Evolutionary conservation across 2,329 filamentous ascomycete species (phyloP), one percentile per base, ranked within the genome.

Genomic region (Aspergillus neotritici): DNA sequence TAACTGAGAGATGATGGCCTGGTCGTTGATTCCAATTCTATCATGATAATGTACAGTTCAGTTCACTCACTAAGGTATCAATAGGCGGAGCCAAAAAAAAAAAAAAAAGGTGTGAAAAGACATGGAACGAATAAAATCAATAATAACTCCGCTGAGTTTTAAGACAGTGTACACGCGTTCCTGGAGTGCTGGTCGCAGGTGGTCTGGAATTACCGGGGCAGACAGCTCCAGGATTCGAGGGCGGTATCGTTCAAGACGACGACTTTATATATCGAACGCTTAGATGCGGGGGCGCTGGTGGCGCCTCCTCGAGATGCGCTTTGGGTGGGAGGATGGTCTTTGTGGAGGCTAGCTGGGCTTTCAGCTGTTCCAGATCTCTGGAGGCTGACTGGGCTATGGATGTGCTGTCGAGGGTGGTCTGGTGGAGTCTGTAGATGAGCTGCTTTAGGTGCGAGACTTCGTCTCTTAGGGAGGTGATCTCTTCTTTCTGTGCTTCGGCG

Each of bases 371-470:
- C 16, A 46, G 17, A 14, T 47, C 45, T 4, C 21, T 34, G 9
- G 44, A 40, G 34, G 34, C 9, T n/a, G 48, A 29, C 7, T 44
- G 15, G 15, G 49, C 21, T 25, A 25, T 37, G 30, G 40, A 31
- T 12, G 47, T 43, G 37, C 44, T 39, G 35, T 35, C 49, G 41
- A 25, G 49, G 49, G 37, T 50, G 40, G 38, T 52, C 40, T 52
- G 53, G 37, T 52, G 53, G 4, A 64, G 47, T 36, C 59, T 50
- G 25, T 54, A 57, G 3, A 64, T 55, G 21, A 63, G 54, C 11
- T 53, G 46, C 14, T 59, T 62, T 37, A 65, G 50, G 31, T 62
- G 53, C 4, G 53, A 48, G 8, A 65, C 49, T 47, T 65, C 62
- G n/a, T 51, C 42, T 32, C 53, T 61, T 14, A 65, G 46, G 3